These are phyloP conservation scores for Beauveria brongniartii DNA, from an alignment of 2,329 filamentous ascomycete species.

Conservation along the genomic window DNA sequence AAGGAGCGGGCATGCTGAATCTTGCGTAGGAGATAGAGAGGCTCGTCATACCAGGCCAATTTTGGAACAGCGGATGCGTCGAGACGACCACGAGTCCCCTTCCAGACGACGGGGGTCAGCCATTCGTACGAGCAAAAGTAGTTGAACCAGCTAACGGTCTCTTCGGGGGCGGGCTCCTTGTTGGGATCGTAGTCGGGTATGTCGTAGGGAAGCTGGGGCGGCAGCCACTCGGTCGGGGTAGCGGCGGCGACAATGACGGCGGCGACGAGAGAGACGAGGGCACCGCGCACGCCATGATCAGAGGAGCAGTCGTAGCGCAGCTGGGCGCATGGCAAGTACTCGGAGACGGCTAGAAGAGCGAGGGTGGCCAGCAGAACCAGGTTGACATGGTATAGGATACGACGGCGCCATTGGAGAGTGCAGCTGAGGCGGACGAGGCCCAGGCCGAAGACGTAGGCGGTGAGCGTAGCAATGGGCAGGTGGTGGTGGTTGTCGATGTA, in stretches of 20 bases:
- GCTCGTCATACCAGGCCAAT: slow-evolving; percentile 49
- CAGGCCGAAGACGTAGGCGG: slow-evolving; percentile 34
- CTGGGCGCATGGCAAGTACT: slow-evolving; percentile 37
- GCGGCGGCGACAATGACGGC: slow-evolving; percentile 32
- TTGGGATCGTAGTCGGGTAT: slow-evolving; percentile 28
- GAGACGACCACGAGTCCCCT: slow-evolving; percentile 35
- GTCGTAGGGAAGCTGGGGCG: slow-evolving; percentile 31
- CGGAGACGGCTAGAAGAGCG: slow-evolving; percentile 26
- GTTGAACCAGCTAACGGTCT: slow-evolving; percentile 45
- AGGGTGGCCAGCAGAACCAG: slow-evolving; percentile 31
- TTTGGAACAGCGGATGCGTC: slow-evolving; percentile 39
- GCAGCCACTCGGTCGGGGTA: slow-evolving; percentile 44
- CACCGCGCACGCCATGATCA: slow-evolving; percentile 25
- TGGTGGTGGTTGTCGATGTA: slow-evolving; percentile 25
- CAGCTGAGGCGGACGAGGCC: slow-evolving; percentile 34
- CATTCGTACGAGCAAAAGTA: slow-evolving; percentile 40
- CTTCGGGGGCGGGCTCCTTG: slow-evolving; percentile 38
- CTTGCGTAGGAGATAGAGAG: slow-evolving; percentile 36
- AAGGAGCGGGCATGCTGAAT: slow-evolving; percentile 35
- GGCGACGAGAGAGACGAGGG: slow-evolving; percentile 28
- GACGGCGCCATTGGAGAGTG: slow-evolving; percentile 36
- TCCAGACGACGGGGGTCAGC: slow-evolving; percentile 24
- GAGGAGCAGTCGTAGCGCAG: slow-evolving; percentile 23
- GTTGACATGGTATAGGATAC: slow-evolving; percentile 41
- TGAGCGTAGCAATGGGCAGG: slow-evolving; percentile 27